Evolutionary conservation across 345 rosid species (phyloP), one percentile per base, ranked within the genome.

Genomic region (Heritiera fomes): DNA sequence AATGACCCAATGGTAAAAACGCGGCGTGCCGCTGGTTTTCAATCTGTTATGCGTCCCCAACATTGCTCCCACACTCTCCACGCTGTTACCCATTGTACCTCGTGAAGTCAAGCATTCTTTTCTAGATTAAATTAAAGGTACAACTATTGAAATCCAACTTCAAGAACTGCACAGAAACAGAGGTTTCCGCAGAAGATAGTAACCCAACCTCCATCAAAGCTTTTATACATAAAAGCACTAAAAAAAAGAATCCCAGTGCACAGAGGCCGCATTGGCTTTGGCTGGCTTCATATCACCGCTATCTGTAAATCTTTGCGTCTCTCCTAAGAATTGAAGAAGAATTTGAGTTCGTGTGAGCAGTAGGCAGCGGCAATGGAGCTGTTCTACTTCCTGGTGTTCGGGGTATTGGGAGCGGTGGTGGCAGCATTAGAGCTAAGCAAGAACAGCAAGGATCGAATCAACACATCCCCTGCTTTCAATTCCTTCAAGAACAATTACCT

Each of bases 401-500:
- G 96, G 47, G 86, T 64, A 32, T 70, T 93, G 78, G 84, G 77
- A 15, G 92, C 91, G 7, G 83, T 93, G 75, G 96, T 90, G 41
- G 93, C 93, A 3, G 89, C 85, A 1, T 43, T 91, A 63, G 95
- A 94, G 83, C 84, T 94, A 9, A 94, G 95, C 85, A 94, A 92
- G 83, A 87, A 34, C 72, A 90, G 81, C 87, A 90, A 89, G 73
- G 97, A 94, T 79, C 85, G 92, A 77, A 88, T 88, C 89, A 94
- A 79, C 86, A 91, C 97, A 12, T 82, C 97, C 8, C 66, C 98
- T 43, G 87, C 91, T 75, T 94, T 94, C 90, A 90, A 86, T 78
- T 88, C 95, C 71, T 92, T 94, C 88, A 91, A 92, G 84, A 94
- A 92, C 91, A 94, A 89, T 82, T 92, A 94, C 83, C 92, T 94